Base-by-base conservation (phyloP, 768 basidiomycete genomes). In the Neoboletus brunneissimus region DNA sequence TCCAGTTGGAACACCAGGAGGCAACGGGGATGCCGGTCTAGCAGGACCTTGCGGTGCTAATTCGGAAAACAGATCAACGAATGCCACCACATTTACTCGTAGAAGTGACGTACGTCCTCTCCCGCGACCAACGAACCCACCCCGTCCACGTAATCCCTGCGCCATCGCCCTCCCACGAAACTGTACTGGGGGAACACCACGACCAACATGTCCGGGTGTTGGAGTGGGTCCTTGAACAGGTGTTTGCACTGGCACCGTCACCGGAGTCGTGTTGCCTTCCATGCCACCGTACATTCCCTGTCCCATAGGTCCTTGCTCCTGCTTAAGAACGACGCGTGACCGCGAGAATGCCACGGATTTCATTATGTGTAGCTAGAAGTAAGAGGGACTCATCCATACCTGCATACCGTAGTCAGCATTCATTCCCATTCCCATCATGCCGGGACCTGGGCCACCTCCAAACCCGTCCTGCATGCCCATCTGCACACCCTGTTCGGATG, bases 1-100 rank as follows among this genome's bases (percentile, higher is more conserved):
- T 1, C 91, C 91, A 0, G 91, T 94, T 1, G 91, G 91, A 20
- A 94, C 91, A 56, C 86, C 86, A 15, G 91, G 90, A 1, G 91
- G 91, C 1, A 94, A 79, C 18, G 91, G 91, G 0, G 91, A 93
- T 7, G 90, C 87, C 5, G 91, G 87, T 56, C 91, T 81, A 35
- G 84, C 84, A 40, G 88, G 84, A 8, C 78, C 77, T 53, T 78
- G 76, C 25, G 83, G 80, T 47, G 70, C 70, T 71, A 40, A 37
- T 37, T 37, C 40, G 34, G 38, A 38, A 32, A 46, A 53, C 5
- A 22, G 25, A 48, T 60, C 52, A 57, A 40, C 38, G 38, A 7
- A 60, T 43, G 35, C 18, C 5, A 49, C 29, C 40, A 13, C 15
- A 18, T 20, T 27, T 40, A 48, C 23, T 13, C 44, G 43, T 37